Evolutionary conservation across 2,329 filamentous ascomycete genomes (phyloP), one percentile per base, ranked within the genome.

Genomic region (Phyllosticta citrichinensis): DNA sequence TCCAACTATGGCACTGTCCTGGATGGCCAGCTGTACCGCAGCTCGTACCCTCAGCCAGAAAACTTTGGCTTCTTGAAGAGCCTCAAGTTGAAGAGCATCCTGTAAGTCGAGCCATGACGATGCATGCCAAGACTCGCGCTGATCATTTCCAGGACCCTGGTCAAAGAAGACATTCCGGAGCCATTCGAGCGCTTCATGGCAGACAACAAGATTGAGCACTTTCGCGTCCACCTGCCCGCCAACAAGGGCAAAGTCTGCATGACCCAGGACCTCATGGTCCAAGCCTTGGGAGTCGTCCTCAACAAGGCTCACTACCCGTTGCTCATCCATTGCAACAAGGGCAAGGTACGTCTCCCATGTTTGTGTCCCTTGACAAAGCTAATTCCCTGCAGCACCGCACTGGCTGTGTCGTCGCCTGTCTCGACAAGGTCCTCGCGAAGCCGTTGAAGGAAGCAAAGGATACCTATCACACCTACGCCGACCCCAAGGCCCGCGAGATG

Each of bases 301-400:
- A 83, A 95, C 68, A 81, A 81, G 56, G 75, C 79, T 35, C 91
- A 95, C 64, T 86, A 94, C 65, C 92, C 92, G 0, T 74, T 97
- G 11, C 80, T 96, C 50, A 82, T 97, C 55, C 92, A 97, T 73
- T 97, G 92, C 80, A 97, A 96, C 71, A 92, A 96, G 67, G 92
- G 92, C 70, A 94, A 87, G 76, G 83, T 86, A 60, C 24, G 62
- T 50, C n/a, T 14, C 12, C 63, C 11, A 17, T 14, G 12, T 22
- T 22, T 22, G 22, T 22, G 22, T 53, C 33, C 33, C 25, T 5
- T 12, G 19, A 27, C 33, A 35, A 10, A 20, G 10, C 24, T 55
- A 11, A 20, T 58, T 56, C 20, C 27, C 3, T 56, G 2, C 56
- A 89, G 81, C 92, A 97, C 70, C 87, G 92, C 62, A 96, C 92